These are phyloP conservation scores for Climacium dendroides DNA, from an alignment of 225 moss, liverwort and hornwort species.

Conservation along the genomic window DNA sequence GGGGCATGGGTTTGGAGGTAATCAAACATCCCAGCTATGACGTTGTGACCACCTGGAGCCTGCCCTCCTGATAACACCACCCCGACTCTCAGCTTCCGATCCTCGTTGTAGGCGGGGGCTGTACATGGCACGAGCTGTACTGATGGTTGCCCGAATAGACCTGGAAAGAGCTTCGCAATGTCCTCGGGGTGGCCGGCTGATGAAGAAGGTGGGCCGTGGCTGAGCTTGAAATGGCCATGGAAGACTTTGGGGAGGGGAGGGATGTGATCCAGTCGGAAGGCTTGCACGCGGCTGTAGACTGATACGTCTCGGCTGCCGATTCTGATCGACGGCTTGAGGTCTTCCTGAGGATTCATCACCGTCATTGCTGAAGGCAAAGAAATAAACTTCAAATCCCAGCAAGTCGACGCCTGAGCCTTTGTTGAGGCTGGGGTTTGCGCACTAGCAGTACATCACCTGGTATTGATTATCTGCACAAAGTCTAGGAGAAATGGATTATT, in stretches of 20 bases:
- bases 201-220: constrained; percentile 31
- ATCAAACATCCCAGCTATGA: constrained; percentile 76
- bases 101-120: constrained; percentile 5
- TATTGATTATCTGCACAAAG: background rate
- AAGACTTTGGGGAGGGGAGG: constrained; percentile 65
- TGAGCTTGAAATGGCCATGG: constrained; percentile 34
- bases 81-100: constrained; percentile 41
- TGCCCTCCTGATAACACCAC: constrained; percentile 84
- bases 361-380: background rate
- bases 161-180: constrained; percentile 55
- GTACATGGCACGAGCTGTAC: constrained; percentile 45
- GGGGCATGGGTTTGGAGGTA: constrained; percentile 49
- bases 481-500: background rate
- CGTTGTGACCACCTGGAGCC: constrained; percentile 86
- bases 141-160: constrained; percentile 59
- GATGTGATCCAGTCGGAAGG: constrained; percentile 26
- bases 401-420: background rate
- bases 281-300: constrained; percentile 62
- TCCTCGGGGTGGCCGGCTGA: constrained; percentile 56
- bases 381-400: background rate
- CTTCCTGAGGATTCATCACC: background rate
- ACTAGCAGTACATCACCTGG: background rate
- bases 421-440: background rate
- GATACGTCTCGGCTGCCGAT: constrained; percentile 26
- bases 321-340: background rate